These are phyloP conservation scores for Ulmus americana DNA, from an alignment of 331 rosid species.

Conservation along the genomic window DNA sequence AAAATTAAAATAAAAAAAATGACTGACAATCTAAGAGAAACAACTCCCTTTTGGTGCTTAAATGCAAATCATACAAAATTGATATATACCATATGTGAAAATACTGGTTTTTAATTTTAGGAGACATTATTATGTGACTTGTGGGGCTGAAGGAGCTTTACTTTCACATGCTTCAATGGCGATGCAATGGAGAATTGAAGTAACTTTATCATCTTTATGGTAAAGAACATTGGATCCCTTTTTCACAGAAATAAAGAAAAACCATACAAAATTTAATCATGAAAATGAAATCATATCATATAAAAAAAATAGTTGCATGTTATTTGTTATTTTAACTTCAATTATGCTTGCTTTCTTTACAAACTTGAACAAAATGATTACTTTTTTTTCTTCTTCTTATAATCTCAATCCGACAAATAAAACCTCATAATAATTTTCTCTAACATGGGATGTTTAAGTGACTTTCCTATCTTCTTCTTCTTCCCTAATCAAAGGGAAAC, in stretches of 20 bases:
- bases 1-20: too few relatives aligned
- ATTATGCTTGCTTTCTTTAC: constrained; percentile 24
- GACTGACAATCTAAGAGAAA: too few relatives aligned
- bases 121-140: constrained; percentile 19
- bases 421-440: not conserved
- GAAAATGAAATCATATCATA: not conserved
- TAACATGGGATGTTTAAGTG: not conserved
- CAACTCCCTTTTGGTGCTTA: too few relatives aligned
- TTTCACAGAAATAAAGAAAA: too few relatives aligned
- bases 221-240: constrained; percentile 17
- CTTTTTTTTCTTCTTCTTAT: too few relatives aligned
- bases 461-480: not conserved
- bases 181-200: constrained; percentile 17
- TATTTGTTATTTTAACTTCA: not conserved
- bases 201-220: constrained; percentile 18
- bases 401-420: not conserved
- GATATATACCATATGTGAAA: not conserved
- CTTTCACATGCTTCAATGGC: constrained; percentile 39
- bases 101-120: not conserved
- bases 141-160: constrained; percentile 23
- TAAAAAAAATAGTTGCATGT: not conserved
- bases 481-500: not conserved
- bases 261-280: not conserved
- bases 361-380: constrained; percentile 4
- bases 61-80: too few relatives aligned